phyloP scores from a whole-genome alignment of 805 yeast genomes.

The Phaffomyces antillensis region DNA sequence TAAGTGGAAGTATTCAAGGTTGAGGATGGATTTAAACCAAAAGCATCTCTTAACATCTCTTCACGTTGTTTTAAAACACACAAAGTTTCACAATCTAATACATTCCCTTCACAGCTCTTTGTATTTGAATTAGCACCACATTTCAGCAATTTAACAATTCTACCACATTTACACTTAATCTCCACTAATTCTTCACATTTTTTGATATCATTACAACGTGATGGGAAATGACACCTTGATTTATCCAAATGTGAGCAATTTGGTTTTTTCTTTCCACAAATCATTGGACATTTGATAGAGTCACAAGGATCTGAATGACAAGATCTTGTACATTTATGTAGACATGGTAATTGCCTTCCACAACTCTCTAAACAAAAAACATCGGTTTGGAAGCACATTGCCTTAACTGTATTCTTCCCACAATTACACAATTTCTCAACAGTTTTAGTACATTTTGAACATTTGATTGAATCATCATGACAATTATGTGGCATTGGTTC shows the following conservation, averaged over 20 bases:
- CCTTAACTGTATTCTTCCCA: slow-evolving; percentile 47
- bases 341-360: slow-evolving; percentile 40
- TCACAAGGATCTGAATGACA: slow-evolving; percentile 62
- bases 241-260: slow-evolving; percentile 67
- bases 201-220: slow-evolving; percentile 42
- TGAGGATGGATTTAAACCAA: slow-evolving; percentile 27
- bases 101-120: slow-evolving; percentile 27
- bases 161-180: slow-evolving; percentile 60
- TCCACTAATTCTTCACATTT: slow-evolving; percentile 46
- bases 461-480: slow-evolving; percentile 54
- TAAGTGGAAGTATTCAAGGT: neutral
- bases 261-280: slow-evolving; percentile 45
- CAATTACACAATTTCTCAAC: slow-evolving; percentile 57
- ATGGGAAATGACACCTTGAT: slow-evolving; percentile 55
- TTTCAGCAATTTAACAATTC: slow-evolving; percentile 35
- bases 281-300: slow-evolving; percentile 39
- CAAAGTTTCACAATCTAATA: slow-evolving; percentile 59
- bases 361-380: slow-evolving; percentile 70
- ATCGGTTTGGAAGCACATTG: slow-evolving; percentile 59
- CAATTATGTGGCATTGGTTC: slow-evolving; percentile 62
- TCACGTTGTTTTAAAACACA: slow-evolving; percentile 61
- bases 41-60: slow-evolving; percentile 54
- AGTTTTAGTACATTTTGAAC: slow-evolving; percentile 72
- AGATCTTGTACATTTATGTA: slow-evolving; percentile 43
- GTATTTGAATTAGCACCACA: slow-evolving; percentile 49